These are phyloP conservation scores for Trypanosoma vivax DNA, from an alignment of 208 protist genomes.

Conservation along the genomic window DNA sequence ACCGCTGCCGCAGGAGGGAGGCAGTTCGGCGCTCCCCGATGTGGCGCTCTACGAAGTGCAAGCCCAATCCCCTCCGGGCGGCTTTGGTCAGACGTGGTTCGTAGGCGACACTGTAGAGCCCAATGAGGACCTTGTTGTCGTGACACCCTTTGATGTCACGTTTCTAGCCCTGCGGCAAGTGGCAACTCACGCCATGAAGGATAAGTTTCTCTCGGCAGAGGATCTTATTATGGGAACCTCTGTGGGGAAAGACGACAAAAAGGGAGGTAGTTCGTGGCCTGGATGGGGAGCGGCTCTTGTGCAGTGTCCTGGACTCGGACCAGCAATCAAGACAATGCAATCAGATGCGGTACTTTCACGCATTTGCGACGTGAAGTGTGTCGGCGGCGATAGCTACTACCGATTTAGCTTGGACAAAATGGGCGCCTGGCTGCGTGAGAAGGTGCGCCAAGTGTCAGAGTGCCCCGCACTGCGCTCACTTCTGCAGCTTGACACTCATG, in stretches of 20 bases:
- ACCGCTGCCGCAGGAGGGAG: neutral
- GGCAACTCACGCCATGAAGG: slow-evolving; percentile 13
- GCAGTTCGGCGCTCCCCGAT: neutral
- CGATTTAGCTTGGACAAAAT: slow-evolving; percentile 42
- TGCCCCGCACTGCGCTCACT: slow-evolving; percentile 25
- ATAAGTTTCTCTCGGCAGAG: slow-evolving; percentile 27
- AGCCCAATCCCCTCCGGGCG: slow-evolving; percentile 30
- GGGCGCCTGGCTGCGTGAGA: slow-evolving; percentile 34
- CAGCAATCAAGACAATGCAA: slow-evolving; percentile 22
- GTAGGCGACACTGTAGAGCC: slow-evolving; percentile 21
- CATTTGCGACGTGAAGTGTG: slow-evolving; percentile 41
- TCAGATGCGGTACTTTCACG: slow-evolving; percentile 29
- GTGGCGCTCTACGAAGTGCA: slow-evolving; percentile 36
- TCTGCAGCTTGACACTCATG: slow-evolving; percentile 17
- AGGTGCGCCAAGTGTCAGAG: slow-evolving; percentile 23
- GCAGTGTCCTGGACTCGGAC: slow-evolving; percentile 23
- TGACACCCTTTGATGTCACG: slow-evolving; percentile 55
- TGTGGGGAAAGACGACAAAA: neutral
- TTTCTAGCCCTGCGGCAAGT: slow-evolving; percentile 49
- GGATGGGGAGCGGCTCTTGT: slow-evolving; percentile 35
- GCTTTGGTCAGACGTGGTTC: slow-evolving; percentile 58
- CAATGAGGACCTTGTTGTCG: slow-evolving; percentile 28
- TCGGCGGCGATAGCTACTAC: slow-evolving; percentile 41
- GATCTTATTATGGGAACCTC: slow-evolving; percentile 21
- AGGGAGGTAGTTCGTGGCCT: slow-evolving; percentile 17